These are phyloP conservation scores for Discostella stelligeroides DNA, from an alignment of 108 stramenopile genomes.

Conservation along the genomic window DNA sequence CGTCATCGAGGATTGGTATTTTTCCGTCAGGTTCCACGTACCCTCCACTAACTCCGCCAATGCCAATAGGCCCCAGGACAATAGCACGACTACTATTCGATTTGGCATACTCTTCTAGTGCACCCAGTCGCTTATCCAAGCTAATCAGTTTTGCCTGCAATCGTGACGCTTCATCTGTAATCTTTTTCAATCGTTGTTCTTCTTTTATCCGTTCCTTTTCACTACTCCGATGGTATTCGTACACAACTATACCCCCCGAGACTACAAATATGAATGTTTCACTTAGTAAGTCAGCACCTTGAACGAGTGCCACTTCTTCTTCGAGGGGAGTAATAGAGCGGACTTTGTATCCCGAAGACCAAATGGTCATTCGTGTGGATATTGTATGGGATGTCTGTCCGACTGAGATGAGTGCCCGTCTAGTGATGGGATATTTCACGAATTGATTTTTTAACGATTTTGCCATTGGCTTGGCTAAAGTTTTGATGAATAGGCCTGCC, in stretches of 20 bases:
- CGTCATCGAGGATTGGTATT: constrained; percentile 50
- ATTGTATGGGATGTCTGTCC: constrained; percentile 76
- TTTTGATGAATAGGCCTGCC: constrained; percentile 50
- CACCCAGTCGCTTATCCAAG: constrained; percentile 69
- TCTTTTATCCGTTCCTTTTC: constrained; percentile 64
- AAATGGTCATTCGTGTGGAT: constrained; percentile 84
- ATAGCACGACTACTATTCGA: constrained; percentile 42
- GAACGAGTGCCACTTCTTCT: constrained; percentile 67
- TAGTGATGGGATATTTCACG: constrained; percentile 48
- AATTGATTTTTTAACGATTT: constrained; percentile 76
- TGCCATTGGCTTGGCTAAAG: constrained; percentile 74
- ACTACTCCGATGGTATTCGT: constrained; percentile 72
- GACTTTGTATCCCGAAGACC: constrained; percentile 81
- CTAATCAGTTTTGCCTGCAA: constrained; percentile 71
- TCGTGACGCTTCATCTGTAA: constrained; percentile 51
- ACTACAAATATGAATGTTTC: constrained; percentile 78
- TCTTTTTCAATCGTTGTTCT: constrained; percentile 42
- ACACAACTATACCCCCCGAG: constrained; percentile 57
- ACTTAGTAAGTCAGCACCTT: constrained; percentile 83
- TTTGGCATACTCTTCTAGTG: constrained; percentile 68
- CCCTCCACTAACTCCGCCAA: constrained; percentile 28
- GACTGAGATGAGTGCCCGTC: constrained; percentile 64
- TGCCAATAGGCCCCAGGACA: constrained; percentile 30
- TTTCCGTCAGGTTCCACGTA: constrained; percentile 53
- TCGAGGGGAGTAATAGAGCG: constrained; percentile 70